Evolutionary conservation across 768 basidiomycete species (phyloP).

Genomic region (Naganishia vaughanmartiniae): DNA sequence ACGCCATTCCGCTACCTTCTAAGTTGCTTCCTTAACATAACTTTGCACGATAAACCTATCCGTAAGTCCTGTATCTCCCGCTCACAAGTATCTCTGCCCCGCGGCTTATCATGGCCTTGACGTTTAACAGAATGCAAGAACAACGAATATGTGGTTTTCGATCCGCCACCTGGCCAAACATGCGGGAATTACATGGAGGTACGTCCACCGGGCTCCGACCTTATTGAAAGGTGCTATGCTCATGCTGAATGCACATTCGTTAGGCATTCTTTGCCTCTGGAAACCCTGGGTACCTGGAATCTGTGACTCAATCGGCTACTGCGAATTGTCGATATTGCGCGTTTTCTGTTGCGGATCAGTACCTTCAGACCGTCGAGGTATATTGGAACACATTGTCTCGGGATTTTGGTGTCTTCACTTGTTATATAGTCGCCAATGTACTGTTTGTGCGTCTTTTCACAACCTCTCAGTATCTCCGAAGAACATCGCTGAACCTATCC

Average conservation of each 20-base stretch:
- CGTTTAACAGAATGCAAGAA: not conserved
- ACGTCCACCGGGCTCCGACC: constrained; percentile 62
- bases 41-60: constrained; percentile 10
- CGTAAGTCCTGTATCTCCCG: not conserved
- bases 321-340: constrained; percentile 70
- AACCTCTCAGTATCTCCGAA: not conserved
- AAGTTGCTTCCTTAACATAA: constrained; percentile 6
- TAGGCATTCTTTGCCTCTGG: constrained; percentile 17
- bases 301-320: constrained; percentile 53
- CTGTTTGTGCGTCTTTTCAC: not conserved
- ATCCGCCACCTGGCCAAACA: constrained; percentile 70
- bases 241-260: not conserved
- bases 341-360: constrained; percentile 61
- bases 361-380: constrained; percentile 62
- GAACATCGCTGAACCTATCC: not conserved
- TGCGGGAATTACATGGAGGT: constrained; percentile 68
- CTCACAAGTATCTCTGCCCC: too few relatives aligned
- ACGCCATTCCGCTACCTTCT: constrained; percentile 21
- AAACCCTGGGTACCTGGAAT: constrained; percentile 13
- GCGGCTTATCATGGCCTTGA: not conserved
- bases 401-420: constrained; percentile 54
- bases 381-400: constrained; percentile 56
- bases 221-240: not conserved
- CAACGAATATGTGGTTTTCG: constrained; percentile 70
- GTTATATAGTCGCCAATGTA: not conserved